phyloP scores from a whole-genome alignment of 225 moss, liverwort and hornwort species.

The Rhytidiadelphus loreus region DNA sequence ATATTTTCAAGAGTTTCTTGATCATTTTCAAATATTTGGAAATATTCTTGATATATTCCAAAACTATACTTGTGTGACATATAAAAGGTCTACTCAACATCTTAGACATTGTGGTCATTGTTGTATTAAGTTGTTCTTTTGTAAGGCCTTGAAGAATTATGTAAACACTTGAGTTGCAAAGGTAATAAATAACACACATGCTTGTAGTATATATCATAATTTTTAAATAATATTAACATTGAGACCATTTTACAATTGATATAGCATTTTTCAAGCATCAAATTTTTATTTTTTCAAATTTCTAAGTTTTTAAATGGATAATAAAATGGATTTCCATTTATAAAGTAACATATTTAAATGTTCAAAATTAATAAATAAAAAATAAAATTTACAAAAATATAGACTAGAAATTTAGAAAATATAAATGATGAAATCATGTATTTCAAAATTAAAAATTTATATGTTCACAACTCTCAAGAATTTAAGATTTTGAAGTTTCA shows the following conservation, averaged over 20 bases:
- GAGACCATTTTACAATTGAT: background rate
- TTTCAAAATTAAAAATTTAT: background rate
- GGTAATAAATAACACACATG: background rate
- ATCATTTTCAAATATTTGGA: background rate
- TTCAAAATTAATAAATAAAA: background rate
- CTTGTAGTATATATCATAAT: background rate
- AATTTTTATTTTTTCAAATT: background rate
- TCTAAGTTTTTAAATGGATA: background rate
- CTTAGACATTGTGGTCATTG: background rate
- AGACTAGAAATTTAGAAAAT: background rate
- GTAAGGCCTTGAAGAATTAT: background rate
- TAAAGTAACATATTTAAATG: rapidly evolving
- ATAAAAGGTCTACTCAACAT: background rate
- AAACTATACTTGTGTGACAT: background rate
- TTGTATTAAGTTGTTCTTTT: background rate
- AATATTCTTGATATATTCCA: background rate
- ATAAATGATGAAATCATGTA: background rate
- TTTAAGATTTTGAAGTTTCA: background rate
- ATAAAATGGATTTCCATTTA: background rate
- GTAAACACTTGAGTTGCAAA: background rate
- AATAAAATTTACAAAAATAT: background rate
- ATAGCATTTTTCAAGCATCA: background rate
- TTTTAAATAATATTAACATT: background rate
- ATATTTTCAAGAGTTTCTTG: background rate
- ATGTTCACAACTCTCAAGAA: background rate